These are phyloP conservation scores for Pythium aristosporum DNA, from an alignment of 352 stramenopile species.

Conservation along the genomic window DNA sequence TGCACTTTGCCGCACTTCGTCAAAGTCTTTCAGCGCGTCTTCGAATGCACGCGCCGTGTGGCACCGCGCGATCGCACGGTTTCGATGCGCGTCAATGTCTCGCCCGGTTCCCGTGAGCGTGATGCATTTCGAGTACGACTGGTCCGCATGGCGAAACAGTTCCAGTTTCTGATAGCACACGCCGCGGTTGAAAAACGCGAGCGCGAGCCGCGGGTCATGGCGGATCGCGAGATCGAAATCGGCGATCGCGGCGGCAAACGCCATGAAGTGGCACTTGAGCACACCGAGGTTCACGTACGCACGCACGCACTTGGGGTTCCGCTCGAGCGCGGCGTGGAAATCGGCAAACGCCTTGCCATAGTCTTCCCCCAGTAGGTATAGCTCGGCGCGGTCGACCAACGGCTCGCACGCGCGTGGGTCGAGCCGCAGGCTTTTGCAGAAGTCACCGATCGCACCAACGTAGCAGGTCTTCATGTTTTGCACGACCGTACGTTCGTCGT, in stretches of 20 bases:
- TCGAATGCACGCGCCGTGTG: slow-evolving; percentile 43
- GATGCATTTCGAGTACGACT: slow-evolving; percentile 61
- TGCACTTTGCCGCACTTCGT: slow-evolving; percentile 59
- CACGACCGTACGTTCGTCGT: slow-evolving; percentile 41
- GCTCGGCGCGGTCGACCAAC: slow-evolving; percentile 67
- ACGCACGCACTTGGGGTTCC: slow-evolving; percentile 46
- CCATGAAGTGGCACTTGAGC: slow-evolving; percentile 77
- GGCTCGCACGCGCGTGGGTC: slow-evolving; percentile 53
- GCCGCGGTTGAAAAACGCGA: slow-evolving; percentile 64
- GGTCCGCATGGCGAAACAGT: slow-evolving; percentile 64
- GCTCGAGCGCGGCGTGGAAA: slow-evolving; percentile 49
- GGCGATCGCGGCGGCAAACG: slow-evolving; percentile 58
- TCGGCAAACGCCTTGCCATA: slow-evolving; percentile 64
- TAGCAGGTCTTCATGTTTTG: slow-evolving; percentile 60
- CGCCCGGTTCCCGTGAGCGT: slow-evolving; percentile 34
- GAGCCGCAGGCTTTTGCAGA: slow-evolving; percentile 61
- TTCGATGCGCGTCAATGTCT: slow-evolving; percentile 57
- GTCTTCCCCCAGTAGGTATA: slow-evolving; percentile 61
- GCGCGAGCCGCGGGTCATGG: slow-evolving; percentile 33
- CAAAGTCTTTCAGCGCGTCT: slow-evolving; percentile 64
- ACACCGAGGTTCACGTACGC: slow-evolving; percentile 63
- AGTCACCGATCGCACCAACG: slow-evolving; percentile 50
- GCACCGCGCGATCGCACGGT: slow-evolving; percentile 64
- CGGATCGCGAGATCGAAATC: slow-evolving; percentile 71
- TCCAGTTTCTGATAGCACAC: slow-evolving; percentile 70